Percentiles rank a stretch among this genome's conserved stretches.
Evolutionary conservation across 371 early-diverging fungal species (phyloP).

Genomic region (Circinella umbellata): DNA sequence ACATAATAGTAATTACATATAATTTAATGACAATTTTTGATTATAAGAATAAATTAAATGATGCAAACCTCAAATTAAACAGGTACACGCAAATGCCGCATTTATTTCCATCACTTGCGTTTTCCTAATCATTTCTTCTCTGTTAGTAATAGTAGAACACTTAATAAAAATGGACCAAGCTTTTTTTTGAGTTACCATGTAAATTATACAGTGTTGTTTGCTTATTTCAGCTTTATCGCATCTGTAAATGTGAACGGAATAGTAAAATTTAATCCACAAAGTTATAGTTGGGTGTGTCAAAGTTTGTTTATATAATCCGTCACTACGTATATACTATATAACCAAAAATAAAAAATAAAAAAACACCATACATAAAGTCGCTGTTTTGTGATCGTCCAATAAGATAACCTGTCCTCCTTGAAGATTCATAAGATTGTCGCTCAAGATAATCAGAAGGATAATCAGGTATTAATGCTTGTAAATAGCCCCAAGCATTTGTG

Average conservation of each 20-base stretch:
- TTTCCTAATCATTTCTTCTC: slow-evolving; percentile 32
- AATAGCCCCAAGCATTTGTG: slow-evolving; percentile 55
- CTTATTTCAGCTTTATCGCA: slow-evolving; percentile 51
- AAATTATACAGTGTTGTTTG: slow-evolving; percentile 78
- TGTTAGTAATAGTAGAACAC: neutral
- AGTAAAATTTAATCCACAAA: neutral
- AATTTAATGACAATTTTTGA: no score
- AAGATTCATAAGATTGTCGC: slow-evolving; percentile 24
- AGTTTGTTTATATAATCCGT: no score
- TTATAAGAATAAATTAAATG: no score
- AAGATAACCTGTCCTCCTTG: slow-evolving; percentile 63
- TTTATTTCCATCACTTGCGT: no score
- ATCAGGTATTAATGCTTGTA: slow-evolving; percentile 49
- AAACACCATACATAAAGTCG: slow-evolving; percentile 58
- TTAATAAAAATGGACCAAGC: no score
- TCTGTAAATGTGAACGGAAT: slow-evolving; percentile 6
- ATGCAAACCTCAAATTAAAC: slow-evolving; percentile 28
- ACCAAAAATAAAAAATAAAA: neutral
- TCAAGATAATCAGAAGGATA: slow-evolving; percentile 35
- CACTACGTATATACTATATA: neutral
- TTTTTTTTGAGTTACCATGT: slow-evolving; percentile 41
- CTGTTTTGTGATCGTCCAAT: slow-evolving; percentile 68
- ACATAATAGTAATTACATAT: no score
- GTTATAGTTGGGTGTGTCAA: no score
- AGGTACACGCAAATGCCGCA: no score